A percentile compares a stretch with the other conserved stretches of the same genome.
Conservation (phyloP, 208 protist species). For the Crithidia bombi region DNA sequence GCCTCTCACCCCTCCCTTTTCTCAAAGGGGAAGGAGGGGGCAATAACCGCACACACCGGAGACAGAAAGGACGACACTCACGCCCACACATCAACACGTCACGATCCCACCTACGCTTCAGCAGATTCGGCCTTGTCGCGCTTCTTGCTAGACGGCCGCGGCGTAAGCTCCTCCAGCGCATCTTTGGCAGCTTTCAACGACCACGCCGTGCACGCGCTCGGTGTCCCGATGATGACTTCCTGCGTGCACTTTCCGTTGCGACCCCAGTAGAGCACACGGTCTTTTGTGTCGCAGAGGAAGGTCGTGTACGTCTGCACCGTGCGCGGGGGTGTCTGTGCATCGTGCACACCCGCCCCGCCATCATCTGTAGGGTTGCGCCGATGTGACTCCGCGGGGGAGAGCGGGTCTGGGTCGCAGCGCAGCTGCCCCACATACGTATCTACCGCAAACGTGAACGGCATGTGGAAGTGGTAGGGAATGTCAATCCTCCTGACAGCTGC, state of each 20-base stretch:
- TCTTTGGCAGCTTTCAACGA: conserved; percentile 35
- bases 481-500: conserved; percentile 18
- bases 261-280: conserved; percentile 60
- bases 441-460: conserved; percentile 44
- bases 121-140: background rate
- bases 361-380: conserved; percentile 6
- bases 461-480: conserved; percentile 49
- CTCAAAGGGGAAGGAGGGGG: background rate
- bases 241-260: conserved; percentile 71
- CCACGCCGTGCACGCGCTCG: conserved; percentile 75
- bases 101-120: background rate
- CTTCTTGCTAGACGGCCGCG: background rate
- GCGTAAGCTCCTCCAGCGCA: conserved; percentile 19
- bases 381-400: background rate
- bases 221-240: conserved; percentile 78
- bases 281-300: conserved; percentile 51
- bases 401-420: conserved; percentile 40
- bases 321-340: background rate
- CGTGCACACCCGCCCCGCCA: too few species aligned
- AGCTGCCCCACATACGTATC: conserved; percentile 43
- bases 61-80: background rate
- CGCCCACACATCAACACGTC: background rate
- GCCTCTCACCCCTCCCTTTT: too few species aligned
- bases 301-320: conserved; percentile 20
- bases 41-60: background rate